phyloP scores from a whole-genome alignment of 169 alveolate species.

The Cryptosporidium ryanae region DNA sequence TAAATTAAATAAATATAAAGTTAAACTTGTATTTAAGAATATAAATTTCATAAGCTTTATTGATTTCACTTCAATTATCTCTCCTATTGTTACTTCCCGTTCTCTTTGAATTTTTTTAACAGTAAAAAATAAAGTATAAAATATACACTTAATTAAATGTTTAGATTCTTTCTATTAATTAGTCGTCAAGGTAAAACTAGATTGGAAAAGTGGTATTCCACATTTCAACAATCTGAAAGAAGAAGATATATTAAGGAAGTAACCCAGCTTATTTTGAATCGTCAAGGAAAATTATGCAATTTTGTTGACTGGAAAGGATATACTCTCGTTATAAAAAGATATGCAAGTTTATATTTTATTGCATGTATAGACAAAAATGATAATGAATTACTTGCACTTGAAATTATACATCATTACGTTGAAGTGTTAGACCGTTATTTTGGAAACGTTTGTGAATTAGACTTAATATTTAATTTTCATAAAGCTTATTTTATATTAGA shows the following conservation, averaged over 20 bases:
- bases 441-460: slow-evolving; percentile 99
- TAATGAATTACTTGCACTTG: slow-evolving; percentile 95
- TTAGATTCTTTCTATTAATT: slow-evolving; percentile 93
- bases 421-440: slow-evolving; percentile 98
- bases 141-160: slow-evolving; percentile 82
- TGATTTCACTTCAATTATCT: no score
- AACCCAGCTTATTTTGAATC: slow-evolving; percentile 90
- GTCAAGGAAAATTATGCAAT: slow-evolving; percentile 95
- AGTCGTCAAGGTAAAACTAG: slow-evolving; percentile 97
- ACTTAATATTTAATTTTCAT: slow-evolving; percentile 97
- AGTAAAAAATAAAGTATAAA: no score
- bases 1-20: no score
- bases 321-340: slow-evolving; percentile 95
- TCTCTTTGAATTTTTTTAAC: no score
- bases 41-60: no score
- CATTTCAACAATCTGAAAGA: slow-evolving; percentile 86
- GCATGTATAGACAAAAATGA: slow-evolving; percentile 95
- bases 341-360: slow-evolving; percentile 98
- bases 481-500: slow-evolving; percentile 92
- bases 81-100: no score
- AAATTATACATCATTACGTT: slow-evolving; percentile 97
- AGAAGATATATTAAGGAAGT: slow-evolving; percentile 89
- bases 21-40: no score
- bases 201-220: slow-evolving; percentile 93
- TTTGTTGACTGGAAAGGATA: slow-evolving; percentile 97